Conservation (phyloP, 495 filamentous ascomycete species). For the Penicillium mononematosum region DNA sequence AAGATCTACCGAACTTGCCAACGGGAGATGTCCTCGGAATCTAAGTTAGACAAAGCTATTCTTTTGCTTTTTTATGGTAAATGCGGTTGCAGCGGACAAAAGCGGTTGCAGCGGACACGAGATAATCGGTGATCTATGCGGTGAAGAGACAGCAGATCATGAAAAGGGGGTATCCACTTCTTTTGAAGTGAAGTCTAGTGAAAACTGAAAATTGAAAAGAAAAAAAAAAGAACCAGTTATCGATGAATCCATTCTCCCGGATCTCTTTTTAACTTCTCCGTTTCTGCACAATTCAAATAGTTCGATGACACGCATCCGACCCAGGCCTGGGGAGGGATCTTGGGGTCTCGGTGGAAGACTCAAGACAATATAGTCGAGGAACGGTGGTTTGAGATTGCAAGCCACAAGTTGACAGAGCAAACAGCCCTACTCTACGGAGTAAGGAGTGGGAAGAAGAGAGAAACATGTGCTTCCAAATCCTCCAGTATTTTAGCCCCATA, state of each 20-base stretch:
- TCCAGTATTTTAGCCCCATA: background rate
- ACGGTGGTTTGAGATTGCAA: conserved; percentile 21
- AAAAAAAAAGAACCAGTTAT: background rate
- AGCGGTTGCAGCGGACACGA: conserved; percentile 31
- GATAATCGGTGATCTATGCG: conserved; percentile 17
- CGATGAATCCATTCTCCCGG: conserved; percentile 19
- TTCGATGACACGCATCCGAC: conserved; percentile 16
- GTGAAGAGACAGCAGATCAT: conserved; percentile 6
- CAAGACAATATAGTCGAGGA: conserved; percentile 9
- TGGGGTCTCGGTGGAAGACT: conserved; percentile 8
- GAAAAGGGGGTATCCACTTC: conserved; percentile 8
- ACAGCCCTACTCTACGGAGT: background rate
- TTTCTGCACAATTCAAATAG: conserved; percentile 14
- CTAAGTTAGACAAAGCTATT: conserved; percentile 4
- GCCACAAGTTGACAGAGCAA: conserved; percentile 14
- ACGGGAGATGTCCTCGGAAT: background rate
- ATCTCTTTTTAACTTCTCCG: conserved; percentile 10
- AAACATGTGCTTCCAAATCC: background rate
- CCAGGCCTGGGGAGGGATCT: too few relatives aligned
- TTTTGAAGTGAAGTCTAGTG: background rate
- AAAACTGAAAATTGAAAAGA: background rate
- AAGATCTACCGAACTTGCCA: background rate
- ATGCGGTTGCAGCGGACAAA: conserved; percentile 29
- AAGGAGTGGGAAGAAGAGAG: background rate
- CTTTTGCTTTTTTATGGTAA: conserved; percentile 9